Evolutionary conservation across 2,329 filamentous ascomycete genomes (phyloP).

Genomic region (Cylindrodendrum hubeiense): DNA sequence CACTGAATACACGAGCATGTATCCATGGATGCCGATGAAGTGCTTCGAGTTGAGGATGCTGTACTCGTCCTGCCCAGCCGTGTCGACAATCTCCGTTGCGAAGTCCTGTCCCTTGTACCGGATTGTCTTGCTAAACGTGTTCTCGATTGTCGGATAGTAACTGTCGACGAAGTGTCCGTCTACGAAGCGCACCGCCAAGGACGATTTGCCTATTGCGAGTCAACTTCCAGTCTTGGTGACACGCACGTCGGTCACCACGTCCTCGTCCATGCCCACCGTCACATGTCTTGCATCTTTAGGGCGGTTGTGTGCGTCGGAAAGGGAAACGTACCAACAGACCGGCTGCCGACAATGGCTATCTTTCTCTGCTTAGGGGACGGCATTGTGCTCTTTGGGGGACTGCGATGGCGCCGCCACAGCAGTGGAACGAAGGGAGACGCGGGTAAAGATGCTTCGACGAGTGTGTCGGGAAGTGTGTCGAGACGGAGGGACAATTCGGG

Average conservation of each 20-base stretch:
- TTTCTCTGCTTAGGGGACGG: slow-evolving; percentile 85
- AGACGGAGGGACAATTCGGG: background rate
- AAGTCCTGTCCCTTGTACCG: slow-evolving; percentile 93
- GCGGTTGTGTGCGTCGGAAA: background rate
- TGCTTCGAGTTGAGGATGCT: slow-evolving; percentile 98
- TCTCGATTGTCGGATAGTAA: slow-evolving; percentile 99
- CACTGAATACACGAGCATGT: slow-evolving; percentile 99
- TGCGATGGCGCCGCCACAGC: slow-evolving; percentile 1
- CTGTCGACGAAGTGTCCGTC: slow-evolving; percentile 98
- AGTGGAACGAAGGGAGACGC: slow-evolving; percentile 3
- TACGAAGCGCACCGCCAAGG: slow-evolving; percentile 95
- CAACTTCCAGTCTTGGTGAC: background rate
- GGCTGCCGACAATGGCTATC: slow-evolving; percentile 94
- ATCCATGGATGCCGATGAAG: slow-evolving; percentile 98
- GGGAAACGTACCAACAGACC: slow-evolving; percentile 75
- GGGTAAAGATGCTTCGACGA: background rate
- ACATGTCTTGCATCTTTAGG: slow-evolving; percentile 6
- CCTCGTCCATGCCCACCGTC: background rate
- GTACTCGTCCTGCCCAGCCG: slow-evolving; percentile 98
- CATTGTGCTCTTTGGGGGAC: slow-evolving; percentile 28
- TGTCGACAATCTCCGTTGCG: slow-evolving; percentile 97
- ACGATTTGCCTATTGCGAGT: slow-evolving; percentile 84
- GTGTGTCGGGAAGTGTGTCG: background rate
- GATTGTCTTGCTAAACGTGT: slow-evolving; percentile 97
- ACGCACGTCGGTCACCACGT: slow-evolving; percentile 15